These are phyloP conservation scores for Fusarium pseudograminearum DNA, from an alignment of 2,329 filamentous ascomycete species.

Conservation along the genomic window DNA sequence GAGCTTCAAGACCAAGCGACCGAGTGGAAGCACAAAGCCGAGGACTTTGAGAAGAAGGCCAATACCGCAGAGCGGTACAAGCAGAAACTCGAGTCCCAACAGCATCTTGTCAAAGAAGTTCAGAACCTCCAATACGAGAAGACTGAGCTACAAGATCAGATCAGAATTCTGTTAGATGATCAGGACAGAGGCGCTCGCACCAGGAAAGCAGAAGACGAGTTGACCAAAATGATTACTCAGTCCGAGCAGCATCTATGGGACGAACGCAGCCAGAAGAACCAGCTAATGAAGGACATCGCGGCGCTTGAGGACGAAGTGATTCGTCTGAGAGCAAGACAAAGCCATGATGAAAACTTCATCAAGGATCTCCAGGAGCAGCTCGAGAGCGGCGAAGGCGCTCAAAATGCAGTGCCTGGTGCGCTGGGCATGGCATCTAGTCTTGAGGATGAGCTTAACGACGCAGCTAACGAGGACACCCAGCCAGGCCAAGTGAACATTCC, in stretches of 20 bases:
- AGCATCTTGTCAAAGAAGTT: slow-evolving; percentile 67
- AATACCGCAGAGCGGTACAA: slow-evolving; percentile 73
- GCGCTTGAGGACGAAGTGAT: slow-evolving; percentile 61
- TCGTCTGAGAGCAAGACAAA: slow-evolving; percentile 61
- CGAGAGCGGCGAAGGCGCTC: slow-evolving; percentile 51
- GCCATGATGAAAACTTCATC: slow-evolving; percentile 66
- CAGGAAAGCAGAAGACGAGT: slow-evolving; percentile 55
- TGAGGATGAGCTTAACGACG: slow-evolving; percentile 70
- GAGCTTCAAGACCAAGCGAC: slow-evolving; percentile 69
- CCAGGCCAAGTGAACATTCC: slow-evolving; percentile 55
- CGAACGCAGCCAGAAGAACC: slow-evolving; percentile 60
- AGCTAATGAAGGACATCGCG: slow-evolving; percentile 60
- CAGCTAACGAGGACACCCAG: slow-evolving; percentile 53
- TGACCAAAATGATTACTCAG: slow-evolving; percentile 57
- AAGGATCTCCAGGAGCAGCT: slow-evolving; percentile 71
- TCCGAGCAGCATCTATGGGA: slow-evolving; percentile 59
- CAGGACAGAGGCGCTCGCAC: slow-evolving; percentile 51
- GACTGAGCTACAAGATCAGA: slow-evolving; percentile 64
- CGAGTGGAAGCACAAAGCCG: slow-evolving; percentile 69
- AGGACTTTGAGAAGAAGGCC: slow-evolving; percentile 70
- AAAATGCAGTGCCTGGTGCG: slow-evolving; percentile 35
- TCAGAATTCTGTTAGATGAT: slow-evolving; percentile 54
- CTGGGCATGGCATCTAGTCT: slow-evolving; percentile 58
- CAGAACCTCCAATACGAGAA: slow-evolving; percentile 67
- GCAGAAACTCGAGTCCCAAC: slow-evolving; percentile 71